Evolutionary conservation across 176 grass and related monocot genomes (phyloP).

Genomic region (Hsuehochloa calcarea): DNA sequence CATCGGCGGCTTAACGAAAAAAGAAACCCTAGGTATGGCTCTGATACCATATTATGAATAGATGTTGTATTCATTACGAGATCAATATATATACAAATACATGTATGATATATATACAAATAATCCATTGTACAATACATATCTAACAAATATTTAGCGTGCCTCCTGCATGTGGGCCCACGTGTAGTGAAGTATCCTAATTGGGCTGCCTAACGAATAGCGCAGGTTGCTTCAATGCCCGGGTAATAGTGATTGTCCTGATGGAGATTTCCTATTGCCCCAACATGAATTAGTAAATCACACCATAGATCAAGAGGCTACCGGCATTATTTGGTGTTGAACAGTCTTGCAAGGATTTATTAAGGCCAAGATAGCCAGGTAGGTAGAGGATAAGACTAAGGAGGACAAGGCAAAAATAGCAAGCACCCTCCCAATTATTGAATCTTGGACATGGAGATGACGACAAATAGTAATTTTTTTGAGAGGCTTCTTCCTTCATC

Average conservation of each 20-base stretch:
- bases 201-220: background rate
- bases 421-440: conserved; percentile 10
- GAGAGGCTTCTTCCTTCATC: background rate
- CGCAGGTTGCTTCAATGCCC: background rate
- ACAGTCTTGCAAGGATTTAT: background rate
- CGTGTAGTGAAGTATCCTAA: background rate
- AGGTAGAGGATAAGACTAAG: background rate
- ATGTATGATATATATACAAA: no score
- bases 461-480: conserved; percentile 7
- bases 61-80: no score
- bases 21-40: no score
- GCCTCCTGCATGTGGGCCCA: background rate
- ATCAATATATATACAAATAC: no score
- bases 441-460: background rate
- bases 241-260: background rate
- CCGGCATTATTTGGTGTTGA: background rate
- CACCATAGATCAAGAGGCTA: no score
- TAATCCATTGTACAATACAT: no score
- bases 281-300: no score
- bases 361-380: background rate
- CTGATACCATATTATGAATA: no score
- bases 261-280: no score
- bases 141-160: no score
- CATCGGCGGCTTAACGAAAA: no score
- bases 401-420: background rate